Evolutionary conservation across 2,329 filamentous ascomycete genomes (phyloP).

Genomic region (Colletotrichum melonis): DNA sequence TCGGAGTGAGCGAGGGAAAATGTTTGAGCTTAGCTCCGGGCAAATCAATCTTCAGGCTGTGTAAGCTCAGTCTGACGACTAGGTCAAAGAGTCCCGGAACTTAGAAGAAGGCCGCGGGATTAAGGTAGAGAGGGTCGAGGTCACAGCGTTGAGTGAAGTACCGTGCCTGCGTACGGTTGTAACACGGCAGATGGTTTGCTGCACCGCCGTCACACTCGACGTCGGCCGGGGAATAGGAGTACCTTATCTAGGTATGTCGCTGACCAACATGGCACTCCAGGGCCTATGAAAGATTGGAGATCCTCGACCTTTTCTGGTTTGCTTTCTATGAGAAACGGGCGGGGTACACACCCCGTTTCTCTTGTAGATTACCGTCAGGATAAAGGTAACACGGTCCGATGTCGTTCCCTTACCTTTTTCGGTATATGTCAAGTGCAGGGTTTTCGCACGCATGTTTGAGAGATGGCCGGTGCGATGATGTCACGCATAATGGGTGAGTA

Average conservation of each 20-base stretch:
- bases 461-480: constrained; percentile 10
- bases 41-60: neutral
- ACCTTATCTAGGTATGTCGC: neutral
- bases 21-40: neutral
- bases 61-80: neutral
- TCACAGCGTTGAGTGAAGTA: neutral
- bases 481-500: constrained; percentile 9
- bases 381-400: neutral
- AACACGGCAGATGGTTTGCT: neutral
- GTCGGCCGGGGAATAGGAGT: neutral
- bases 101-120: neutral
- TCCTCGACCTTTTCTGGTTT: neutral
- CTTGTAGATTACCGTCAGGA: neutral
- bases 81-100: neutral
- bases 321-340: constrained; percentile 13
- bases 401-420: neutral
- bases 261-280: neutral
- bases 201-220: neutral
- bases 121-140: neutral
- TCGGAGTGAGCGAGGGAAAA: neutral
- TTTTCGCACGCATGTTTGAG: neutral
- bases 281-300: neutral
- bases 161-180: neutral
- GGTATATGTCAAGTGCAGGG: neutral
- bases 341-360: constrained; percentile 10